Evolutionary conservation across 805 yeast genomes (phyloP), one percentile per base, ranked within the genome.

Genomic region (Pichia exigua): DNA sequence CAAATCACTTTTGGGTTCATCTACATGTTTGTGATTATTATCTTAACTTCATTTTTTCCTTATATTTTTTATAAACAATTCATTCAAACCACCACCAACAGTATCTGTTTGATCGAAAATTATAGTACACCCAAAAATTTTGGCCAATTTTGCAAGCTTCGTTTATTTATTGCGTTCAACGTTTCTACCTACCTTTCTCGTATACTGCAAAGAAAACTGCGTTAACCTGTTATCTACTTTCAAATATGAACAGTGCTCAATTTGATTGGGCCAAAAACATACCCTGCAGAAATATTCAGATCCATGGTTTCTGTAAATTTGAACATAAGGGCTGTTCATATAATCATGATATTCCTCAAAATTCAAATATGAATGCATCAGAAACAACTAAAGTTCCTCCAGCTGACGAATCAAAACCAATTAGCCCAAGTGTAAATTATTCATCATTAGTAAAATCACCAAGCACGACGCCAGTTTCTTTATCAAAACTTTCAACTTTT

Each of bases 321-420:
- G 90, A 87, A 60, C 85, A 85, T 58, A 88, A 87, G 61, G 96
- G 96, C 12, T 89, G 96, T 64, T 85, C 83, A 2, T 89, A 87
- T 63, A 81, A 79, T 47, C 95, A 87, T 65, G 85, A 78, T 53
- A 68, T 64, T 41, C 72, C 69, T n/a, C 39, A 17, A n/a, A 35
- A 35, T n/a, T 35, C 20, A n/a, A 35, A 35, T 35, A 45, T 61
- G 63, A 28, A 47, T 54, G 42, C 55, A 43, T 41, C 57, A 38
- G 26, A 21, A 38, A 15, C 39, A 39, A 28, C 46, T 7, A 40
- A 46, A 11, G 24, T 54, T 40, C 44, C 46, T 18, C 20, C 52
- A 50, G 30, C 50, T 13, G 20, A 26, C 2, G 22, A n/a, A 13
- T 13, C 43, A 21, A 18, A 15, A 20, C 17, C 21, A n/a, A 28